These are phyloP conservation scores for Plenodomus lindquistii DNA, from an alignment of 2,329 filamentous ascomycete genomes.

Conservation along the genomic window DNA sequence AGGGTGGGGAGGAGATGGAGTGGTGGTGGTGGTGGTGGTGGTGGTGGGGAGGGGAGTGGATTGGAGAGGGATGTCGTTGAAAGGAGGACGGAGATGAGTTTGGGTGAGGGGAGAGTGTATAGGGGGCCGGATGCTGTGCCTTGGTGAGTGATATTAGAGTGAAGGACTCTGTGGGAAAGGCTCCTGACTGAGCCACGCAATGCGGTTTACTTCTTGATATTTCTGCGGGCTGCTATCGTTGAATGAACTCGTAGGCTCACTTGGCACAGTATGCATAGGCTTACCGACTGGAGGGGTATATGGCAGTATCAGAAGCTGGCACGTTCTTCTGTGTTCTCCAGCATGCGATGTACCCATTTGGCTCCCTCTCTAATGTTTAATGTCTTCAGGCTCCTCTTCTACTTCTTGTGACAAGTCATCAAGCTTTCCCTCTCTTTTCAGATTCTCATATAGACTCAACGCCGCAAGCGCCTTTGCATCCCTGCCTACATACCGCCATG, in stretches of 20 bases:
- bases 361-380: neutral
- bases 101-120: neutral
- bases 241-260: no score
- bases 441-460: slow-evolving; percentile 58
- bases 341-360: no score
- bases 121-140: slow-evolving; percentile 24
- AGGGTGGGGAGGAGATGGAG: slow-evolving; percentile 37
- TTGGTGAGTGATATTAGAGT: no score
- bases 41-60: slow-evolving; percentile 23
- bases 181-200: no score
- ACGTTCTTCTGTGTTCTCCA: no score
- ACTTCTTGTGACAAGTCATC: slow-evolving; percentile 19
- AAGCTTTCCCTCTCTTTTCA: slow-evolving; percentile 54
- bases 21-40: slow-evolving; percentile 21
- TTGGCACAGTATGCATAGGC: no score
- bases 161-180: no score
- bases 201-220: no score
- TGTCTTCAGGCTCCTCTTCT: slow-evolving; percentile 12
- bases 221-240: no score
- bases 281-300: no score
- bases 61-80: slow-evolving; percentile 14
- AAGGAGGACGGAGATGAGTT: slow-evolving; percentile 6
- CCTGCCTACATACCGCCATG: slow-evolving; percentile 59
- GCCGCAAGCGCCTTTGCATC: slow-evolving; percentile 62
- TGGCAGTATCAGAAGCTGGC: no score